Conservation (phyloP, 768 basidiomycete genomes). For the Termitomyces sp. region DNA sequence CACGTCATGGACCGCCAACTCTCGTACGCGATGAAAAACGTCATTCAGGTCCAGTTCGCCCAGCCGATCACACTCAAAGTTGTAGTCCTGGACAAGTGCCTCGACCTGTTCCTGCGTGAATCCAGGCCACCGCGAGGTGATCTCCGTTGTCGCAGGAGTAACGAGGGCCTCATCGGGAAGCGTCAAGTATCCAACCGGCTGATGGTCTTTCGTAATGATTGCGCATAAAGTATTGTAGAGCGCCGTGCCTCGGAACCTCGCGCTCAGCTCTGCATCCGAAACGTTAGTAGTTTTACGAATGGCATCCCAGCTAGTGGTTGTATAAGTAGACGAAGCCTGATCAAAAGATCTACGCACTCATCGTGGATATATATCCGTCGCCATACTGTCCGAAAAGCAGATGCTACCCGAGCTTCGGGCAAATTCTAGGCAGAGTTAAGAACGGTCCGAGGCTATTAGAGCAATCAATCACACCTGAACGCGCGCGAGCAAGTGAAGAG, state of each 20-base stretch:
- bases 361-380: slow-evolving; percentile 84
- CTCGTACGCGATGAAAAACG: slow-evolving; percentile 55
- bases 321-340: not conserved
- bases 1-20: slow-evolving; percentile 51
- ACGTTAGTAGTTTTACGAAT: slow-evolving; percentile 72
- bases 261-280: slow-evolving; percentile 71
- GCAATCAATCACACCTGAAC: slow-evolving; percentile 34
- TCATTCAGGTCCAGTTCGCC: slow-evolving; percentile 55
- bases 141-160: slow-evolving; percentile 53
- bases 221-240: slow-evolving; percentile 61
- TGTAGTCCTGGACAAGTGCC: slow-evolving; percentile 53
- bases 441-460: not conserved
- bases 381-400: slow-evolving; percentile 78
- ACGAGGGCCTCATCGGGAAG: slow-evolving; percentile 53
- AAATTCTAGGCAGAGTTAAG: slow-evolving; percentile 38
- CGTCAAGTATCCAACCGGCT: slow-evolving; percentile 45
- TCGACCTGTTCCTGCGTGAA: slow-evolving; percentile 62
- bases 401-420: slow-evolving; percentile 62
- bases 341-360: slow-evolving; percentile 49
- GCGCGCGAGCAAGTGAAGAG: slow-evolving; percentile 59
- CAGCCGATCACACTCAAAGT: slow-evolving; percentile 52
- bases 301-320: slow-evolving; percentile 57
- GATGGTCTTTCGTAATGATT: slow-evolving; percentile 33
- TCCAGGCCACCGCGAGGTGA: slow-evolving; percentile 69
- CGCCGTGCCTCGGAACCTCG: slow-evolving; percentile 68